These are phyloP conservation scores for Ananas comosus DNA, from an alignment of 176 grass and related monocot genomes.

Conservation along the genomic window DNA sequence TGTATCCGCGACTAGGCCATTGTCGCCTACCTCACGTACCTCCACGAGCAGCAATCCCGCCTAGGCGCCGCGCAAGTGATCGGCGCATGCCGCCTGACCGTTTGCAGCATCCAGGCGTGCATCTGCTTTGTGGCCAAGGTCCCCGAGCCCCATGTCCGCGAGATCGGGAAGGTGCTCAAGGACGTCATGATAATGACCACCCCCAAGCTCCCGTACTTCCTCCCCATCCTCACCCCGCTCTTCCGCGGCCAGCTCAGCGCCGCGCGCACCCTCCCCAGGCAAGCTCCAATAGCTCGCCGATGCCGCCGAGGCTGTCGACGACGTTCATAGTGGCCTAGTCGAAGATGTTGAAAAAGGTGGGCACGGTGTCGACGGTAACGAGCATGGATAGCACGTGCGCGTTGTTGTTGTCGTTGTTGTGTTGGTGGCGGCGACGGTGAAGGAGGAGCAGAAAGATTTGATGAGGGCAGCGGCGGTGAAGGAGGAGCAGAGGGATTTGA, in stretches of 20 bases:
- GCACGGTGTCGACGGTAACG: too few relatives aligned
- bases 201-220: conserved; percentile 78
- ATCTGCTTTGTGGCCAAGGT: conserved; percentile 94
- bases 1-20: conserved; percentile 97
- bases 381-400: too few relatives aligned
- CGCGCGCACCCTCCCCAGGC: conserved; percentile 36
- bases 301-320: too few relatives aligned
- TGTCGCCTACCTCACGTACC: conserved; percentile 48
- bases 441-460: too few relatives aligned
- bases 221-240: conserved; percentile 65
- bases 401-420: too few relatives aligned
- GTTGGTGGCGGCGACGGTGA: too few relatives aligned
- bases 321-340: too few relatives aligned
- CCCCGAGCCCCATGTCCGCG: conserved; percentile 54
- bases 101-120: conserved; percentile 95
- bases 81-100: conserved; percentile 63
- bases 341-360: too few relatives aligned
- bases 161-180: conserved; percentile 94
- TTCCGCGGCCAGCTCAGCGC: conserved; percentile 54
- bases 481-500: too few relatives aligned
- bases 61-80: conserved; percentile 36
- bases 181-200: conserved; percentile 87
- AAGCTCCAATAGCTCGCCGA: too few relatives aligned
- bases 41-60: conserved; percentile 38
- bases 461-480: too few relatives aligned